Base-by-base conservation (phyloP, 495 filamentous ascomycete species). In the Xylaria sp. region DNA sequence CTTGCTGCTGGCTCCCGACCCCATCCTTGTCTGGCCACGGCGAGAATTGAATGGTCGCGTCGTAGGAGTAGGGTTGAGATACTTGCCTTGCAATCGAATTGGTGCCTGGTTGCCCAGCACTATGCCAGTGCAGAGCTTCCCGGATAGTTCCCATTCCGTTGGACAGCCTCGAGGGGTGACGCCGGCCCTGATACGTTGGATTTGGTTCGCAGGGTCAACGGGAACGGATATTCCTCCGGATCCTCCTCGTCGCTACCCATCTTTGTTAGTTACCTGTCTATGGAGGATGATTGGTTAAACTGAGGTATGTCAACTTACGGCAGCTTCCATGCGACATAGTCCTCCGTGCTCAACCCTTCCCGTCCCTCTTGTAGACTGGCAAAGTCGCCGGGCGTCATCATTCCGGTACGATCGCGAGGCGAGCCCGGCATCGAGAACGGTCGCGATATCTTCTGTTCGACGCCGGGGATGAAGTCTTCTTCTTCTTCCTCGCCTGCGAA, bases 311-410 rank as follows among this genome's bases (percentile, higher is more conserved):
- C 11, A 31, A 92, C 94, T 92, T 88, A 98, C 93, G 96, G 96
- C 29, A 99, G 85, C 81, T 95, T 97, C 96, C 97, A 99, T 52
- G 96, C 91, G 73, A 98, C 92, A 77, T 99, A 98, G 77, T 99
- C 96, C 81, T 99, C 96, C 17, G 96, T 98, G 81, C 89, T 94
- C 72, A 99, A 81, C 3, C 96, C 96, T 80, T 99, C 96, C 57
- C 91, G 89, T 40, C 93, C 93, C 80, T 99, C 96, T 81, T 98
- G 97, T 35, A 99, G 82, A 61, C 93, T 97, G 3, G 94, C 96
- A 83, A 98, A 99, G 79, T 99, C 96, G 44, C 96, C 96, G 21
- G 96, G 96, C 1, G 96, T 99, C 97, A 99, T 98, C 93, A 98
- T 97, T 40, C 96, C 96, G 29, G 92, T 90, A 15, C 95, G 89